Percentiles rank a stretch among this genome's conserved stretches.
phyloP scores from a whole-genome alignment of 176 grass and related monocot species.

The Alloteropsis semialata region DNA sequence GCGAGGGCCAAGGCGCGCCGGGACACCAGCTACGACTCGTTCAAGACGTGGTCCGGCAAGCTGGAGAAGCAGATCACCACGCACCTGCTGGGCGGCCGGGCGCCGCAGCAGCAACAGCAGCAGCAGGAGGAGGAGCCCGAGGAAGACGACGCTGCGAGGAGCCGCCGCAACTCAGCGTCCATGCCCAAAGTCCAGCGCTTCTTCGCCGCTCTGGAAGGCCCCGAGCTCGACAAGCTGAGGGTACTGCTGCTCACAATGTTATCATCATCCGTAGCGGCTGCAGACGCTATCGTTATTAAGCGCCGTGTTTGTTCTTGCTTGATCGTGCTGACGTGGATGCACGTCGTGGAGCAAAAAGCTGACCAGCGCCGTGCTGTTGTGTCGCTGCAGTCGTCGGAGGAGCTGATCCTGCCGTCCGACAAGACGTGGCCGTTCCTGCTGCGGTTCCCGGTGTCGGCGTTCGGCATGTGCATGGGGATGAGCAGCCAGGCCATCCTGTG shows the following conservation, averaged over 20 bases:
- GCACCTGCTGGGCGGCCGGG: constrained; percentile 44
- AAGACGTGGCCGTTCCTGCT: constrained; percentile 98
- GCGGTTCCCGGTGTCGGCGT: constrained; percentile 79
- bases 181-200: constrained; percentile 69
- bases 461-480: constrained; percentile 84
- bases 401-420: constrained; percentile 68
- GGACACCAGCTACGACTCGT: constrained; percentile 76
- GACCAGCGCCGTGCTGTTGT: background rate
- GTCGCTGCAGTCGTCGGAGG: constrained; percentile 59
- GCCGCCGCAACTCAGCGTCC: background rate
- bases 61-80: constrained; percentile 77
- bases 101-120: background rate
- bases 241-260: constrained; percentile 27
- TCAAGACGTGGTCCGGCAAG: constrained; percentile 89
- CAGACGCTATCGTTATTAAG: background rate
- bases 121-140: background rate
- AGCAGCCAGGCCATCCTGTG: constrained; percentile 94
- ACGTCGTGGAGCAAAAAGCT: too few species aligned
- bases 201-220: constrained; percentile 95
- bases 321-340: background rate
- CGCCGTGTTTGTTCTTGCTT: background rate
- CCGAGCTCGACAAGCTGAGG: constrained; percentile 81
- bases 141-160: background rate
- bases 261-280: background rate
- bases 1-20: constrained; percentile 10